Base-by-base conservation (phyloP, 2,329 filamentous ascomycete species). In the Penicillium decumbens region DNA sequence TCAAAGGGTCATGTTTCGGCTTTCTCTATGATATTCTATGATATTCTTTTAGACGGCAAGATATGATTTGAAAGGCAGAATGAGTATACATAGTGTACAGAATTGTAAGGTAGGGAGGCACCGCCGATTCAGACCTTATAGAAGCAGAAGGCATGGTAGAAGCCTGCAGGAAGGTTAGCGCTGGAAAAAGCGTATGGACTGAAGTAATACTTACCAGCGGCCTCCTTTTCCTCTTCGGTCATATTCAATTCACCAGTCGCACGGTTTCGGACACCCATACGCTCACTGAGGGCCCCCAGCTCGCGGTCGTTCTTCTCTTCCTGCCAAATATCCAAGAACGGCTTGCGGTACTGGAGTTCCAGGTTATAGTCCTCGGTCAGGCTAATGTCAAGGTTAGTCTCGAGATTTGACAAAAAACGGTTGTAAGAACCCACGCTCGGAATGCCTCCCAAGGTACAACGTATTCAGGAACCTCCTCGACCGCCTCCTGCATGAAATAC, bases 361-460 rank as follows among this genome's bases (percentile, higher is more conserved):
- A 98, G 81, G 62, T 96, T 96, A 77, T 92, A 98, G 66, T 97
- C 91, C 67, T 96, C 91, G 15, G 93, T 93, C 62, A 97, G 76
- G 24, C 73, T 75, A 44, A 4, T 7, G 8, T 30, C 15, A 37
- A 43, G 2, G 40, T 62, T 42, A 59, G 58, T 41, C 23, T 10
- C 13, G 24, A 13, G 3, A 44, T 18, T 45, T 3, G 12, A 29
- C 6, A 18, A 20, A n/a, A 25, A 6, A 3, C 28, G 1, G 35
- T 8, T 9, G 8, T 2, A 1, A 45, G 4, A 30, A 64, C 71
- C 65, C 58, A 76, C 63, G 89, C 91, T 72, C 93, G 88, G 75
- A 98, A 97, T 1, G 90, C 91, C 68, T 95, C 91, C 92, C 93
- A 98, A 0, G 93, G 93, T 1, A 98, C 93, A 1, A 98, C 92